Conservation (phyloP, 2,329 filamentous ascomycete genomes). For the Arthroderma sp. region DNA sequence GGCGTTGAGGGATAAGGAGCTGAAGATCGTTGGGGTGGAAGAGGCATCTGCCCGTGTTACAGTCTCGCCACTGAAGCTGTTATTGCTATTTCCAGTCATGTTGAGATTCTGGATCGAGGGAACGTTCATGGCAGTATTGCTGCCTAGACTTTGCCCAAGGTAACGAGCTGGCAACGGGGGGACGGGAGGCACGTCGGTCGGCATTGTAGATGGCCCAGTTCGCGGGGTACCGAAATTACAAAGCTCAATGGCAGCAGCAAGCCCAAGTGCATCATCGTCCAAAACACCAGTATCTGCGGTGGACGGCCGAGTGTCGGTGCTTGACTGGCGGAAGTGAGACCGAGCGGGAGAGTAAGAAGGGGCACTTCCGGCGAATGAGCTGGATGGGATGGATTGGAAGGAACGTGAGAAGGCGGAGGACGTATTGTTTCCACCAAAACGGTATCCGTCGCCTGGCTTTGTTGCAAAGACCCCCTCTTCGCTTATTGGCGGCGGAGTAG, state of each 20-base stretch:
- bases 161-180: slow-evolving; percentile 75
- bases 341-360: slow-evolving; percentile 36
- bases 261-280: slow-evolving; percentile 70
- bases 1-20: slow-evolving; percentile 30
- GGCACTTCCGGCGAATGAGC: slow-evolving; percentile 42
- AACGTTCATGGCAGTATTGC: slow-evolving; percentile 44
- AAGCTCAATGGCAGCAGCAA: slow-evolving; percentile 80
- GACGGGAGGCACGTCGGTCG: slow-evolving; percentile 68
- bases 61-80: slow-evolving; percentile 1
- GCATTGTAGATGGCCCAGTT: slow-evolving; percentile 48
- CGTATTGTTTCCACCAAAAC: slow-evolving; percentile 39
- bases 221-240: slow-evolving; percentile 77
- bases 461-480: slow-evolving; percentile 47
- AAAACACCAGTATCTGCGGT: slow-evolving; percentile 65
- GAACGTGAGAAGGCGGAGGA: slow-evolving; percentile 54
- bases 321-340: slow-evolving; percentile 55
- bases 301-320: slow-evolving; percentile 60
- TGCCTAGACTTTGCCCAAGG: slow-evolving; percentile 47
- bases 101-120: slow-evolving; percentile 35
- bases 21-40: slow-evolving; percentile 27
- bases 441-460: slow-evolving; percentile 25
- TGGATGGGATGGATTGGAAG: slow-evolving; percentile 57
- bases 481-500: slow-evolving; percentile 71
- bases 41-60: slow-evolving; percentile 18
- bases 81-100: slow-evolving; percentile 10